Conservation (phyloP, 768 basidiomycete species). For the Pisolithus marmoratus region DNA sequence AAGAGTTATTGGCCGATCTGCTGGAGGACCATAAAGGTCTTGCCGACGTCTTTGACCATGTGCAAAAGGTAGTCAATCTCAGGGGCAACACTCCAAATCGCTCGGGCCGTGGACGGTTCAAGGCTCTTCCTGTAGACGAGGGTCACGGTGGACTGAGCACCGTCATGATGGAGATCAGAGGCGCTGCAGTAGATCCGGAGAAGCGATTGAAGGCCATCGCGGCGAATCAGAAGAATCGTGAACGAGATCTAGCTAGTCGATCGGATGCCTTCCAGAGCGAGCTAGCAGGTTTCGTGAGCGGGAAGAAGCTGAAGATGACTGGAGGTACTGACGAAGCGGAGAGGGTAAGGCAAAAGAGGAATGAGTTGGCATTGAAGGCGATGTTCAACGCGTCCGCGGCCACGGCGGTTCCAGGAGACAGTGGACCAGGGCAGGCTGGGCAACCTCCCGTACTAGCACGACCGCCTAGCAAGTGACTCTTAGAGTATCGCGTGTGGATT, state of each 20-base stretch:
- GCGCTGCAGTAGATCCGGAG: slow-evolving; percentile 76
- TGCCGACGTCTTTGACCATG: slow-evolving; percentile 78
- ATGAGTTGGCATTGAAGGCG: slow-evolving; percentile 80
- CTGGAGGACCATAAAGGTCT: slow-evolving; percentile 92
- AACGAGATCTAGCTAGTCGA: slow-evolving; percentile 65
- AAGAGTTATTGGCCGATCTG: slow-evolving; percentile 84
- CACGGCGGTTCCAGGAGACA: too few relatives aligned
- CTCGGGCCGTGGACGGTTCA: slow-evolving; percentile 43
- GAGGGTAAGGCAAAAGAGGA: slow-evolving; percentile 77
- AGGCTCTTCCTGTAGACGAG: slow-evolving; percentile 60
- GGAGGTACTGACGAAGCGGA: slow-evolving; percentile 92
- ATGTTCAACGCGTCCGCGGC: slow-evolving; percentile 56
- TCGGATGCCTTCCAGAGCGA: slow-evolving; percentile 85
- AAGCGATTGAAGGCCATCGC: slow-evolving; percentile 89
- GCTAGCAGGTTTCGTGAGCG: slow-evolving; percentile 77
- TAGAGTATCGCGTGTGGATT: background rate
- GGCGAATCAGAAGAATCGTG: slow-evolving; percentile 73
- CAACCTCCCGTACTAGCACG: too few relatives aligned
- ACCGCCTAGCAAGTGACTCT: background rate
- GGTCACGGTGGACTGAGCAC: slow-evolving; percentile 61
- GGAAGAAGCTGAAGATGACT: slow-evolving; percentile 90
- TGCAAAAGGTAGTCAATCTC: slow-evolving; percentile 81
- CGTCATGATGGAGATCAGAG: slow-evolving; percentile 88
- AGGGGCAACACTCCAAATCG: slow-evolving; percentile 45
- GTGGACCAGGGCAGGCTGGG: background rate